A percentile compares a stretch with the other conserved stretches of the same genome.
Conservation (phyloP, 345 rosid species). For the Lenwebbia sp. region DNA sequence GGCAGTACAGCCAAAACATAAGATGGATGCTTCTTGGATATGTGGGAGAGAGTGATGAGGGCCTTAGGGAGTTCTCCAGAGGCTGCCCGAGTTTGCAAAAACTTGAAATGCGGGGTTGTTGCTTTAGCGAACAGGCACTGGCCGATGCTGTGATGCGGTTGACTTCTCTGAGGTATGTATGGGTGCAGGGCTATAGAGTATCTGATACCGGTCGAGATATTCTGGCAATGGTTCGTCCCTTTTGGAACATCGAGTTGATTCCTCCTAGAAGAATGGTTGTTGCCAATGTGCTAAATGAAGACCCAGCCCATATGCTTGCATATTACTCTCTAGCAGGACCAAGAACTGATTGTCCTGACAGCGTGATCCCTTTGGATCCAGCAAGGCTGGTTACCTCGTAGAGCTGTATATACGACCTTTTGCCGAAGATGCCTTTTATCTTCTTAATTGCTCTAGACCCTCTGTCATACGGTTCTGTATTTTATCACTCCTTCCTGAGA, state of each 20-base stretch:
- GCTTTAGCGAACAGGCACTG: constrained; percentile 71
- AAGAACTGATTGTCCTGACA: constrained; percentile 71
- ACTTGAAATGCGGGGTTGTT: constrained; percentile 91
- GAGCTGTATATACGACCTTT: constrained; percentile 28
- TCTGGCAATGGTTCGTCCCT: constrained; percentile 72
- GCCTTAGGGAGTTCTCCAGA: constrained; percentile 61
- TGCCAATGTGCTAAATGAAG: constrained; percentile 21
- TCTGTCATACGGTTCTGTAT: constrained; percentile 15
- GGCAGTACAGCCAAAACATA: constrained; percentile 59
- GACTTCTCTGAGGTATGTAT: constrained; percentile 72
- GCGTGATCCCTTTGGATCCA: constrained; percentile 48
- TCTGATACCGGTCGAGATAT: constrained; percentile 44
- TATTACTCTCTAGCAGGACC: constrained; percentile 90
- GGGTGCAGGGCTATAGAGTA: constrained; percentile 91
- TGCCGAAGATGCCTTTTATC: neutral
- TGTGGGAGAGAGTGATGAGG: constrained; percentile 74
- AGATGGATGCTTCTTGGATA: constrained; percentile 92
- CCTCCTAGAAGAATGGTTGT: constrained; percentile 33
- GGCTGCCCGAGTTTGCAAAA: constrained; percentile 88
- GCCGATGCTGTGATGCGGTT: constrained; percentile 53
- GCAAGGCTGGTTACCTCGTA: neutral
- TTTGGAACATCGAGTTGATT: constrained; percentile 91
- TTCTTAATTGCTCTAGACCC: neutral
- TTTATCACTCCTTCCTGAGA: constrained; percentile 1
- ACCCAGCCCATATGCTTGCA: constrained; percentile 86